phyloP scores from a whole-genome alignment of 2,329 filamentous ascomycete genomes.

The Ascocoryne sarcoides region DNA sequence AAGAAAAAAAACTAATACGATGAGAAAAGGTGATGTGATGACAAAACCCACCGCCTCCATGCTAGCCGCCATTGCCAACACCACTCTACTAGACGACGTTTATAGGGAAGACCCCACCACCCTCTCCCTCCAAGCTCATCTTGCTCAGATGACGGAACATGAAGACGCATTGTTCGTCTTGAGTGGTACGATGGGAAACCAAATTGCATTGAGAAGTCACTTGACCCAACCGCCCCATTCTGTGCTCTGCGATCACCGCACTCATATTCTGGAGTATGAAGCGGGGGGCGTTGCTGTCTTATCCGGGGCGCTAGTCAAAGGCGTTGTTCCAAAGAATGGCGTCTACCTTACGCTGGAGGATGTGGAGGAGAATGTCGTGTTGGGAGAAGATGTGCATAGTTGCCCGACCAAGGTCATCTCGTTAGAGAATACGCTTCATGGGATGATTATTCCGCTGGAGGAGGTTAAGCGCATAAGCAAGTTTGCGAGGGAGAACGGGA shows the following conservation, averaged over 20 bases:
- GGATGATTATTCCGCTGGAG: conserved; percentile 66
- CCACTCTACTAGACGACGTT: conserved; percentile 76
- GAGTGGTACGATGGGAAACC: conserved; percentile 92
- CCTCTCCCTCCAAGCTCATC: conserved; percentile 61
- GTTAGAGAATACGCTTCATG: conserved; percentile 78
- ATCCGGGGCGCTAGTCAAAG: conserved; percentile 60
- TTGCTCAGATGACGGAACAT: conserved; percentile 66
- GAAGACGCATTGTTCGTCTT: conserved; percentile 73
- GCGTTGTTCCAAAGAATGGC: conserved; percentile 61
- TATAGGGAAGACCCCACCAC: conserved; percentile 75
- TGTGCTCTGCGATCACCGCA: conserved; percentile 69
- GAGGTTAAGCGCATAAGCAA: conserved; percentile 61
- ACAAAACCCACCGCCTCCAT: conserved; percentile 74
- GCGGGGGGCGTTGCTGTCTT: conserved; percentile 58
- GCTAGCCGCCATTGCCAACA: conserved; percentile 68
- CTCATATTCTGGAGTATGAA: conserved; percentile 66
- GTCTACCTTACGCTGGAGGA: conserved; percentile 54
- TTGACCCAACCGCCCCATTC: conserved; percentile 71
- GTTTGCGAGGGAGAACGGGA: conserved; percentile 56
- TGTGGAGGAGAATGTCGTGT: conserved; percentile 53
- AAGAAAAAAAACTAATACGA: too few species aligned
- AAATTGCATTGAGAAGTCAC: conserved; percentile 70
- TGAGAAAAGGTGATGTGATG: conserved; percentile 60
- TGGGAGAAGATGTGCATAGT: conserved; percentile 63
- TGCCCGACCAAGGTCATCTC: conserved; percentile 76